Percentiles rank a stretch among this genome's conserved stretches.
Evolutionary conservation across 2,329 filamentous ascomycete species (phyloP).

Genomic region (Hypocrella siamensis): DNA sequence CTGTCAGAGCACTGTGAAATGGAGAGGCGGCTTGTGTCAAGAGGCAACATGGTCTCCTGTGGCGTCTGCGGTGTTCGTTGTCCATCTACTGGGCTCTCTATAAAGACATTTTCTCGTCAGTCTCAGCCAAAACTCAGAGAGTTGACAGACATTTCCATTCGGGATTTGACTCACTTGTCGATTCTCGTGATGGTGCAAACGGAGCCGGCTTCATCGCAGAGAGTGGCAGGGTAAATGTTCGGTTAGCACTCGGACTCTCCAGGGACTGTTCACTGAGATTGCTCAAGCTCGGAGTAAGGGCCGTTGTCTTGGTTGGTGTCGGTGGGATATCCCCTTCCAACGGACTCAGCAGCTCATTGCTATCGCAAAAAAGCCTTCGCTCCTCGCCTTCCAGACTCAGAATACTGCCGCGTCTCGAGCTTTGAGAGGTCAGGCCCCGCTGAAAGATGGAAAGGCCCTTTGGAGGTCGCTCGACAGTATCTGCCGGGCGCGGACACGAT

Average conservation of each 20-base stretch:
- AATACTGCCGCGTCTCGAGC: constrained; percentile 49
- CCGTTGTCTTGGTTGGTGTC: constrained; percentile 69
- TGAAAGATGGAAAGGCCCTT: constrained; percentile 52
- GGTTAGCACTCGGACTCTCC: constrained; percentile 32
- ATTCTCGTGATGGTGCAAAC: constrained; percentile 17
- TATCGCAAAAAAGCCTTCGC: constrained; percentile 26
- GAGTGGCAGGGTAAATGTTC: constrained; percentile 23
- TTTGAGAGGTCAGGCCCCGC: constrained; percentile 30
- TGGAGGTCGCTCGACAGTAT: constrained; percentile 37
- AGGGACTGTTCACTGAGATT: constrained; percentile 21
- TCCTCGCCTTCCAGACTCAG: constrained; percentile 72
- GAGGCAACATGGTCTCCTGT: constrained; percentile 54
- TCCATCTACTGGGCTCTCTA: constrained; percentile 46
- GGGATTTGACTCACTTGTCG: constrained; percentile 26
- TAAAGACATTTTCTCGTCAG: constrained; percentile 13
- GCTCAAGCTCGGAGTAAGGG: constrained; percentile 24
- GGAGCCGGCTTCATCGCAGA: constrained; percentile 19
- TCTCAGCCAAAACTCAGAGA: too few species aligned
- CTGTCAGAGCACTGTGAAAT: constrained; percentile 48
- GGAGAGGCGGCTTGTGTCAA: constrained; percentile 69
- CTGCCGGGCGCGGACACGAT: constrained; percentile 29
- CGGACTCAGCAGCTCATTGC: constrained; percentile 10
- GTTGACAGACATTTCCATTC: too few species aligned
- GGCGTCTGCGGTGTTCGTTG: constrained; percentile 63
- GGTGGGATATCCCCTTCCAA: constrained; percentile 58